A percentile compares a stretch with the other conserved stretches of the same genome.
phyloP scores from a whole-genome alignment of 352 stramenopile species.

The Peronosclerospora sorghi region DNA sequence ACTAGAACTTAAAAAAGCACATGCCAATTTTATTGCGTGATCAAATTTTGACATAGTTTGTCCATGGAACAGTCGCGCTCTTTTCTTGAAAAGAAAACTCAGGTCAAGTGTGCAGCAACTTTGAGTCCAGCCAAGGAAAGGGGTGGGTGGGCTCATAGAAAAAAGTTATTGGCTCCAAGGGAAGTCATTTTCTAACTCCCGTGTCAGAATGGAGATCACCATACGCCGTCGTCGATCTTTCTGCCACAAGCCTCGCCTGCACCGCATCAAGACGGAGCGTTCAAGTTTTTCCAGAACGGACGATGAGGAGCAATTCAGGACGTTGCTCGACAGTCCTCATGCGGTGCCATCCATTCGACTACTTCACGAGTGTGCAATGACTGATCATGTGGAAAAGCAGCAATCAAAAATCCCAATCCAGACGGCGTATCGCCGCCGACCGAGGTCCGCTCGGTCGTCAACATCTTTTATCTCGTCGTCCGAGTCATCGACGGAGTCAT shows the following conservation, averaged over 20 bases:
- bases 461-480: constrained; percentile 14
- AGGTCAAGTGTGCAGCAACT: constrained; percentile 13
- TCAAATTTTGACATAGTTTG: constrained; percentile 3
- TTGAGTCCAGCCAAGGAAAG: neutral
- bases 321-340: constrained; percentile 7
- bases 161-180: neutral
- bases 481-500: constrained; percentile 18
- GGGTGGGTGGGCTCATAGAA: neutral
- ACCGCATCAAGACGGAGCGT: constrained; percentile 18
- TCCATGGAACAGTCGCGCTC: constrained; percentile 7
- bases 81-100: constrained; percentile 8
- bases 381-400: constrained; percentile 34
- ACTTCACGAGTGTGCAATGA: constrained; percentile 29
- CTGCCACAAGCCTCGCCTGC: constrained; percentile 18
- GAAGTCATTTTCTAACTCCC: neutral
- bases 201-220: constrained; percentile 14
- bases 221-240: constrained; percentile 19
- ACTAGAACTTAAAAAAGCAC: constrained; percentile 1
- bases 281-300: constrained; percentile 22
- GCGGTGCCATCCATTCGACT: constrained; percentile 14
- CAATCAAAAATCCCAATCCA: constrained; percentile 3
- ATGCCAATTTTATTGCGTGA: constrained; percentile 7
- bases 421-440: neutral
- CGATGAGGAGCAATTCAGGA: constrained; percentile 8
- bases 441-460: constrained; percentile 5